These are phyloP conservation scores for Pyricularia grisea DNA, from an alignment of 2,329 filamentous ascomycete species.

Conservation along the genomic window DNA sequence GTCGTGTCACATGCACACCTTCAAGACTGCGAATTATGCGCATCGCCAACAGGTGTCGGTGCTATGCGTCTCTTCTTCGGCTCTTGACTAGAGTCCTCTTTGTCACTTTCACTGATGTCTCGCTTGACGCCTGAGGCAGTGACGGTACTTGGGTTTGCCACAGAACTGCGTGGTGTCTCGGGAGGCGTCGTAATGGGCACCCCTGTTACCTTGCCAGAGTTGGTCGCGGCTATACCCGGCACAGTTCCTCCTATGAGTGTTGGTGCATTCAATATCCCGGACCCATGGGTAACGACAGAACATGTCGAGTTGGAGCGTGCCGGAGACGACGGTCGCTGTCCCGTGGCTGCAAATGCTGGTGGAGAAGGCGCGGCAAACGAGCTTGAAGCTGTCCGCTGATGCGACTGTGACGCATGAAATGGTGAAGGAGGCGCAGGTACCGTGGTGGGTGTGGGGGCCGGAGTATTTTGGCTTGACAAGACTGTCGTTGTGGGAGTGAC, in stretches of 20 bases:
- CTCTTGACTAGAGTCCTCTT: slow-evolving; percentile 37
- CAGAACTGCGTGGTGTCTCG: slow-evolving; percentile 66
- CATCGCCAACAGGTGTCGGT: slow-evolving; percentile 46
- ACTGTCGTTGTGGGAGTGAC: slow-evolving; percentile 25
- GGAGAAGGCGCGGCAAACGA: slow-evolving; percentile 50
- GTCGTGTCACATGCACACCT: not conserved
- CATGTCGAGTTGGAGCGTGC: slow-evolving; percentile 79
- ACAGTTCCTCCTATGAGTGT: slow-evolving; percentile 69
- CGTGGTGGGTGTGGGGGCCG: slow-evolving; percentile 61
- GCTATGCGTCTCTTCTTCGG: slow-evolving; percentile 64
- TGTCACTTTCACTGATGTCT: slow-evolving; percentile 46
- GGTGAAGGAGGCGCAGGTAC: slow-evolving; percentile 53
- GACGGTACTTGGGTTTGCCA: slow-evolving; percentile 29
- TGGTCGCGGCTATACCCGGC: slow-evolving; percentile 66
- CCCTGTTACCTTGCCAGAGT: slow-evolving; percentile 51
- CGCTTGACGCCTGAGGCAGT: slow-evolving; percentile 42
- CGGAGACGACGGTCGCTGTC: slow-evolving; percentile 63
- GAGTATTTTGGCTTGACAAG: slow-evolving; percentile 54
- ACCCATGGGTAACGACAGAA: slow-evolving; percentile 61
- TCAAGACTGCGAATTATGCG: not conserved
- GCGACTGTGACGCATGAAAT: slow-evolving; percentile 27
- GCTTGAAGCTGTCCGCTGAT: slow-evolving; percentile 48
- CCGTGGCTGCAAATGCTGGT: slow-evolving; percentile 33
- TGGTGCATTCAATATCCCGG: slow-evolving; percentile 63
- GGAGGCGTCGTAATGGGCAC: slow-evolving; percentile 83